Conservation (phyloP, 768 basidiomycete species). For the Sistotremastrum suecicum region DNA sequence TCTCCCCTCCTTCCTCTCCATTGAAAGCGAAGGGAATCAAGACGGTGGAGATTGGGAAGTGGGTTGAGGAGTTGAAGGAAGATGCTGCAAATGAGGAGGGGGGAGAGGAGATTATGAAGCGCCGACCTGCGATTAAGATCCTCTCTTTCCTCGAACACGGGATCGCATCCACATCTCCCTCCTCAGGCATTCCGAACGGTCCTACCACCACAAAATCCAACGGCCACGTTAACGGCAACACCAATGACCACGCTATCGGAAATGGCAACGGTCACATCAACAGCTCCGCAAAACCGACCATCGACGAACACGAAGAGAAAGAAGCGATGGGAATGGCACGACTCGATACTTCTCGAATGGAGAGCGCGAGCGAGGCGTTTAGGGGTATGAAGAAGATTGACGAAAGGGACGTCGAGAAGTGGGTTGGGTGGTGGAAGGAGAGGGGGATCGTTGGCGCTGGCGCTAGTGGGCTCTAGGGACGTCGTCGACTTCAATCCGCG, state of each 20-base stretch:
- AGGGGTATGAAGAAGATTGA: slow-evolving; percentile 1
- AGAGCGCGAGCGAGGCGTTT: neutral
- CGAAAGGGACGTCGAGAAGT: slow-evolving; percentile 4
- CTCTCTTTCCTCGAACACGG: too few species aligned
- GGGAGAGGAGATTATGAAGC: neutral
- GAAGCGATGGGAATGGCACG: slow-evolving; percentile 5
- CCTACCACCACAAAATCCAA: neutral
- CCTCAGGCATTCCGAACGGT: too few species aligned
- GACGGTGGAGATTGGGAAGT: neutral
- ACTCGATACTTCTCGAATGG: neutral
- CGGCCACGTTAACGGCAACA: neutral
- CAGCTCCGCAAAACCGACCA: neutral
- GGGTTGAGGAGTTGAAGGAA: neutral
- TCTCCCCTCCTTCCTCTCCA: slow-evolving; percentile 17
- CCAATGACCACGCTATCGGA: slow-evolving; percentile 7
- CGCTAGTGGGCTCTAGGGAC: too few species aligned
- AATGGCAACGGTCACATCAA: neutral
- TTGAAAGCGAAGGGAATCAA: slow-evolving; percentile 9
- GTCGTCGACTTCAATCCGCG: too few species aligned
- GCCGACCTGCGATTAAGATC: too few species aligned
- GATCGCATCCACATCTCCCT: too few species aligned
- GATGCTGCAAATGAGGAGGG: slow-evolving; percentile 3
- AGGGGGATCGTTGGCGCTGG: too few species aligned
- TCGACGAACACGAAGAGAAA: neutral
- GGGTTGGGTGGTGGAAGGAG: slow-evolving; percentile 8